phyloP scores from a whole-genome alignment of 164 flowering plant species.

The Nymphaea colorata region DNA sequence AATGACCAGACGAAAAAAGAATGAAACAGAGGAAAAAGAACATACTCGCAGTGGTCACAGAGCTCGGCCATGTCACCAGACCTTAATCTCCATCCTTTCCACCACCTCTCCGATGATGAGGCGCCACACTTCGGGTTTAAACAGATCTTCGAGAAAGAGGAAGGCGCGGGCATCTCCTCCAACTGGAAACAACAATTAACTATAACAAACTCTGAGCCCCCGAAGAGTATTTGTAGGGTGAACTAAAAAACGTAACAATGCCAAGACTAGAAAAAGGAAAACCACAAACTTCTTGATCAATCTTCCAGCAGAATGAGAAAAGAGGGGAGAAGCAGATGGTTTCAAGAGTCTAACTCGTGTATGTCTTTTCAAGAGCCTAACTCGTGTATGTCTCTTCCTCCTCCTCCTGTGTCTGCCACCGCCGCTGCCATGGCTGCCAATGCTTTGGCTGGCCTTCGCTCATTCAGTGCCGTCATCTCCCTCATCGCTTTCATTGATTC shows the following conservation, averaged over 20 bases:
- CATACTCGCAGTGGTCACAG: slow-evolving; percentile 24
- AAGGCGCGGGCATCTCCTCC: slow-evolving; percentile 1
- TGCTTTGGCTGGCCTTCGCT: too few species aligned
- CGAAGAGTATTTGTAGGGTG: too few species aligned
- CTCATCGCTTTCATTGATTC: too few species aligned
- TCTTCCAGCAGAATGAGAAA: not conserved
- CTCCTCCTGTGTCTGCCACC: too few species aligned
- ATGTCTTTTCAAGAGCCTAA: too few species aligned
- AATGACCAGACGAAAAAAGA: too few species aligned
- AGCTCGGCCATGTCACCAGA: too few species aligned
- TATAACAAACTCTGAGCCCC: not conserved
- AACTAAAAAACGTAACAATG: not conserved
- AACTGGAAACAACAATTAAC: not conserved
- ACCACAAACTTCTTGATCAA: not conserved
- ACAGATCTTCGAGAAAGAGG: slow-evolving; percentile 29
- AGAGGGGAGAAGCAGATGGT: not conserved
- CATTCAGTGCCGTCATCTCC: too few species aligned
- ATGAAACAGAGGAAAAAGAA: too few species aligned
- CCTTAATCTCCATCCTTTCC: not conserved
- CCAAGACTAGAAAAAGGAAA: not conserved
- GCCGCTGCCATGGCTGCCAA: too few species aligned
- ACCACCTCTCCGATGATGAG: slow-evolving; percentile 26
- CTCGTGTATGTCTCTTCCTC: too few species aligned
- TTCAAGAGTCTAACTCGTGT: too few species aligned
- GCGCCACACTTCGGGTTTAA: slow-evolving; percentile 60